A percentile compares a stretch with the other conserved stretches of the same genome.
phyloP scores from a whole-genome alignment of 2,329 filamentous ascomycete genomes.

The Pseudogymnoascus sp. region DNA sequence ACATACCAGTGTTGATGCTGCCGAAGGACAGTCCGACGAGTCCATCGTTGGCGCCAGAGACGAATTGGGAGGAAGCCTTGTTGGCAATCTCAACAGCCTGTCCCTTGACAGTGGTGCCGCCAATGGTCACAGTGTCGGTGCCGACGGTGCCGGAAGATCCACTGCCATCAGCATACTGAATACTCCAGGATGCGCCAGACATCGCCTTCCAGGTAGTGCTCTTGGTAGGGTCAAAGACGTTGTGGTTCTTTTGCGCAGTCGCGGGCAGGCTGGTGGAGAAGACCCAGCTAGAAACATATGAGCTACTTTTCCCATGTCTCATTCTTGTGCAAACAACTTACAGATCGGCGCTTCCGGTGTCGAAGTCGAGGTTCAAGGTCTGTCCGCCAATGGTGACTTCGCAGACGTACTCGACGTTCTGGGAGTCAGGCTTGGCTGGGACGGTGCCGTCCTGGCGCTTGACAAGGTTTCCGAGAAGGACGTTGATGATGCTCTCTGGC shows the following conservation, averaged over 20 bases:
- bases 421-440: slow-evolving; percentile 14
- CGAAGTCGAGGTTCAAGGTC: slow-evolving; percentile 26
- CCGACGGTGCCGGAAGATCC: slow-evolving; percentile 28
- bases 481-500: slow-evolving; percentile 12
- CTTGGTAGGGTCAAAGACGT: slow-evolving; percentile 21
- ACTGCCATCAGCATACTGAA: slow-evolving; percentile 31
- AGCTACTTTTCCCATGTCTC: not conserved
- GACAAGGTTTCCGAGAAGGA: slow-evolving; percentile 18
- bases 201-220: slow-evolving; percentile 23
- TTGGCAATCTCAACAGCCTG: slow-evolving; percentile 29
- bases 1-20: slow-evolving; percentile 26
- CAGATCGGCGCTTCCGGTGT: slow-evolving; percentile 27
- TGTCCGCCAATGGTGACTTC: slow-evolving; percentile 24
- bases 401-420: slow-evolving; percentile 25
- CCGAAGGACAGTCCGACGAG: slow-evolving; percentile 51
- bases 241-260: slow-evolving; percentile 16
- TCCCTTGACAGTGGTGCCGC: slow-evolving; percentile 24
- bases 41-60: slow-evolving; percentile 40
- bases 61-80: slow-evolving; percentile 26
- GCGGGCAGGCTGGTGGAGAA: slow-evolving; percentile 24
- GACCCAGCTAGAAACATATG: slow-evolving; percentile 22
- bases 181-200: slow-evolving; percentile 24
- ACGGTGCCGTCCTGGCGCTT: slow-evolving; percentile 27
- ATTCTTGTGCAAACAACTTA: slow-evolving; percentile 17
- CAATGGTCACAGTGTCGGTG: slow-evolving; percentile 29